Evolutionary conservation across 768 basidiomycete genomes (phyloP).

Genomic region (Pleurotus cornucopiae): DNA sequence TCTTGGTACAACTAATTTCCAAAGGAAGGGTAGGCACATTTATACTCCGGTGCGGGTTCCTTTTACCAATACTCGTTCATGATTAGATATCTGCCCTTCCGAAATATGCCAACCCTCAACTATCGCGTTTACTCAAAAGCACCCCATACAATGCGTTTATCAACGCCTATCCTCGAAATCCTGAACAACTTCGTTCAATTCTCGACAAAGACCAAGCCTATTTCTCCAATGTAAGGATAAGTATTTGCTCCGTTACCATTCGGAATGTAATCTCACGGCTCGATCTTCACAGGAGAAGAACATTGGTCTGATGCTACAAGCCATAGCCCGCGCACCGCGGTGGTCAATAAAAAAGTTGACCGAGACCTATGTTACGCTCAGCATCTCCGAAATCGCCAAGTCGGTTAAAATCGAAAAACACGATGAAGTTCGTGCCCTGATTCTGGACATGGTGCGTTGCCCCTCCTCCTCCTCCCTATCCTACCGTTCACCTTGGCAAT

Average conservation of each 20-base stretch:
- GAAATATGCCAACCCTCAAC: conserved; percentile 63
- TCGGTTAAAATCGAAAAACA: conserved; percentile 46
- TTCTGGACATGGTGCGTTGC: conserved; percentile 71
- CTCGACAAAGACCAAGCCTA: conserved; percentile 49
- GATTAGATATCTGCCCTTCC: conserved; percentile 49
- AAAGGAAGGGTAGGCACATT: conserved; percentile 56
- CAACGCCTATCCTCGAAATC: conserved; percentile 60
- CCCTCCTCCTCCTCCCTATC: not conserved
- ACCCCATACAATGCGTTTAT: conserved; percentile 64
- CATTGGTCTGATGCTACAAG: conserved; percentile 63
- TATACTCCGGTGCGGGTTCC: not conserved
- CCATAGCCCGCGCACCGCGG: conserved; percentile 64
- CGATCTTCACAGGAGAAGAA: conserved; percentile 56
- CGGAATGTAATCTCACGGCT: not conserved
- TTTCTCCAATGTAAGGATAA: conserved; percentile 43
- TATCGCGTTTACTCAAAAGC: conserved; percentile 60
- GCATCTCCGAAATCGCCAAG: conserved; percentile 66
- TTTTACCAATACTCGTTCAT: not conserved
- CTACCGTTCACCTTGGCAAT: not conserved
- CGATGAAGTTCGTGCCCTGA: conserved; percentile 51
- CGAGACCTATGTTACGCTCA: conserved; percentile 76
- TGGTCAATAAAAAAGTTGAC: conserved; percentile 81
- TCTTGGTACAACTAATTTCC: conserved; percentile 73
- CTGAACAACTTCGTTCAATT: conserved; percentile 38
- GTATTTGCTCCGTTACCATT: not conserved